Evolutionary conservation across 768 basidiomycete genomes (phyloP), one percentile per base, ranked within the genome.

Genomic region (Naganishia onofrii): DNA sequence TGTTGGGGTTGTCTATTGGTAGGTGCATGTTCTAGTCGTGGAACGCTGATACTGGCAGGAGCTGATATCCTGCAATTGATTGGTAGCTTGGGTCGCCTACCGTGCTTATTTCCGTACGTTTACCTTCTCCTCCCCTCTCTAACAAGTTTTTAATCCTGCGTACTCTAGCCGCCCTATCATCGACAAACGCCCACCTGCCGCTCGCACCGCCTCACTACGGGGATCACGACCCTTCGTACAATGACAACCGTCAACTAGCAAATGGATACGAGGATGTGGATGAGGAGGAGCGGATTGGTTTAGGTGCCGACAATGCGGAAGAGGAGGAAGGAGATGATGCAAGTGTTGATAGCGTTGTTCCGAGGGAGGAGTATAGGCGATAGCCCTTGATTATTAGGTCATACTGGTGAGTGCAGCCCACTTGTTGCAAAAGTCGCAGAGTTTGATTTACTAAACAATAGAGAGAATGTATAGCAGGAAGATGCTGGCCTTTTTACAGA

Each of bases 1-100:
- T 89, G 32, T 83, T 97, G 9, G 95, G 94, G 15, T 82, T 90
- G 21, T 77, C 84, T 54, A 82, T 90, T 68, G 84, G 91, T 21
- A 12, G 6, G 89, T 86, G 81, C 89, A 44, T 3, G 10, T 15
- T 28, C 19, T 6, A 3, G 23, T 2, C 42, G 15, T 17, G 44
- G 7, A 12, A 23, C 29, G n/a, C 42, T 56, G 21, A 29, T 51
- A 31, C 56, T 44, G 54, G 9, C 3, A 55, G 23, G 36, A 34
- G 53, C 15, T 67, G n/a, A n/a, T 12, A 38, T 21, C 29, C 13
- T 51, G 23, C 12, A 6, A n/a, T 21, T 55, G 36, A n/a, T 23
- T 3, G 1, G 12, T 46, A 75, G 76, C 79, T 29, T 79, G 74
- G 75, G 75, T 80, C 48, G 71, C 78, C 5, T 79, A 80, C 67